A percentile compares a stretch with the other conserved stretches of the same genome.
phyloP scores from a whole-genome alignment of 352 stramenopile genomes.

The Thraustochytrium sp. region DNA sequence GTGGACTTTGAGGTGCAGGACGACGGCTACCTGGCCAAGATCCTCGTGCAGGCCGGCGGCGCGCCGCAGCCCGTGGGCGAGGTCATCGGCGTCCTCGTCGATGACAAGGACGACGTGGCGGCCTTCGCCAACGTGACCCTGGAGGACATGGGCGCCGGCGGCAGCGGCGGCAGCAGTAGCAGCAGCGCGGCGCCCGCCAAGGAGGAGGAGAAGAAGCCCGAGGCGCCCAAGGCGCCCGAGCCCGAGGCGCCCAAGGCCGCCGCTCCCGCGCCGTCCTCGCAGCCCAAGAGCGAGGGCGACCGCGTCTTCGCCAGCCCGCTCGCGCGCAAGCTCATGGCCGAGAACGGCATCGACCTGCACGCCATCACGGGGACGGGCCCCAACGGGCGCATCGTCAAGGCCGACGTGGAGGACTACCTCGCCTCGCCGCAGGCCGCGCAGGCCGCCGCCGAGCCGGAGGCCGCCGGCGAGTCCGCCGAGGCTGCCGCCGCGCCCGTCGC shows the following conservation, averaged over 20 bases:
- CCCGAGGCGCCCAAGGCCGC: not conserved
- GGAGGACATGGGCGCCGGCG: conserved; percentile 36
- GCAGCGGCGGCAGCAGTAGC: not conserved
- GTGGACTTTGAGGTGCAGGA: conserved; percentile 98
- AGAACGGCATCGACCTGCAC: conserved; percentile 59
- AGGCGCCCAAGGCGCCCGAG: not conserved
- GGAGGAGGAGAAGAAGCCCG: not conserved
- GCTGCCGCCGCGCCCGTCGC: not conserved
- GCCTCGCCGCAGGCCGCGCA: conserved; percentile 55
- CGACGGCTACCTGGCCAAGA: conserved; percentile 86
- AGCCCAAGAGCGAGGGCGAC: not conserved
- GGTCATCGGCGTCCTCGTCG: conserved; percentile 72
- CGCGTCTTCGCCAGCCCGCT: conserved; percentile 87
- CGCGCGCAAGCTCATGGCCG: conserved; percentile 75
- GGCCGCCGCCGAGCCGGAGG: conserved; percentile 12
- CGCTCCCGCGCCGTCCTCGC: not conserved
- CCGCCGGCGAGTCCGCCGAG: conserved; percentile 43
- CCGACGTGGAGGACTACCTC: conserved; percentile 84
- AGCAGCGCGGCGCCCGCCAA: not conserved
- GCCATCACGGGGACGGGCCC: conserved; percentile 64
- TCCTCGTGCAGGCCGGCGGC: conserved; percentile 72
- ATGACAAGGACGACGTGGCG: conserved; percentile 70
- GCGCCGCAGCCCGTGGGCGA: conserved; percentile 29
- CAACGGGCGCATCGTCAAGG: conserved; percentile 82
- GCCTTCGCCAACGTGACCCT: conserved; percentile 65